A percentile compares a stretch with the other conserved stretches of the same genome.
Evolutionary conservation across 2,329 filamentous ascomycete species (phyloP).

Genomic region (Diplodia seriata): DNA sequence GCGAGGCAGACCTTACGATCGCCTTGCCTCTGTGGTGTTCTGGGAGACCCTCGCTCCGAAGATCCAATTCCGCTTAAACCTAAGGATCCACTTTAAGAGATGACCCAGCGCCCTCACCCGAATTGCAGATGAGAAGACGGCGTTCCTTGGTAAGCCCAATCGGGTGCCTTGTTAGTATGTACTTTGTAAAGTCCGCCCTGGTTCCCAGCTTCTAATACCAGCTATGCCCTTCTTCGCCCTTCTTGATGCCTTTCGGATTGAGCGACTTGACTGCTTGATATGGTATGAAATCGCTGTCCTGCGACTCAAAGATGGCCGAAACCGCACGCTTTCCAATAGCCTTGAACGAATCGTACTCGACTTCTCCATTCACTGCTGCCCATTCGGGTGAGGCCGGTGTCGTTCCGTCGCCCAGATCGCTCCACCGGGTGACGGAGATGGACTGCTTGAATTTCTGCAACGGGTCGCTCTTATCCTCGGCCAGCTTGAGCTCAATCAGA

Average conservation of each 20-base stretch:
- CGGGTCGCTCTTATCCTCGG: constrained; percentile 60
- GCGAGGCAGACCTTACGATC: neutral
- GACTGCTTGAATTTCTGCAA: constrained; percentile 63
- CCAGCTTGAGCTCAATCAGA: constrained; percentile 65
- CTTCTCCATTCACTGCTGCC: constrained; percentile 61
- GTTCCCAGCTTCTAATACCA: constrained; percentile 59
- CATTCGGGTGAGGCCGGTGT: constrained; percentile 61
- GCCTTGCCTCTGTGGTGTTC: neutral
- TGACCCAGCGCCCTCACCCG: neutral
- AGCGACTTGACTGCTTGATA: constrained; percentile 64
- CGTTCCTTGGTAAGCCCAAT: no score
- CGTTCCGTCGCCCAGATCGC: constrained; percentile 64
- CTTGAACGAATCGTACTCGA: constrained; percentile 61
- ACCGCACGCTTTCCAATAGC: constrained; percentile 62
- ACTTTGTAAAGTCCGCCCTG: neutral
- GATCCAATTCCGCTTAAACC: neutral
- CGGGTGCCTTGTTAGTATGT: neutral
- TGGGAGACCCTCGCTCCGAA: neutral
- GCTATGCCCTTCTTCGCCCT: constrained; percentile 62
- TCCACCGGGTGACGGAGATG: constrained; percentile 67
- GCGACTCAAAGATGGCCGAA: constrained; percentile 65
- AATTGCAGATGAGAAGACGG: neutral
- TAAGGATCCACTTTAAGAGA: neutral
- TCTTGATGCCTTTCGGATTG: constrained; percentile 63
- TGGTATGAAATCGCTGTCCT: constrained; percentile 62